Percentiles rank a stretch among this genome's conserved stretches.
Conservation (phyloP, 164 flowering plant species). For the Saururus chinensis region DNA sequence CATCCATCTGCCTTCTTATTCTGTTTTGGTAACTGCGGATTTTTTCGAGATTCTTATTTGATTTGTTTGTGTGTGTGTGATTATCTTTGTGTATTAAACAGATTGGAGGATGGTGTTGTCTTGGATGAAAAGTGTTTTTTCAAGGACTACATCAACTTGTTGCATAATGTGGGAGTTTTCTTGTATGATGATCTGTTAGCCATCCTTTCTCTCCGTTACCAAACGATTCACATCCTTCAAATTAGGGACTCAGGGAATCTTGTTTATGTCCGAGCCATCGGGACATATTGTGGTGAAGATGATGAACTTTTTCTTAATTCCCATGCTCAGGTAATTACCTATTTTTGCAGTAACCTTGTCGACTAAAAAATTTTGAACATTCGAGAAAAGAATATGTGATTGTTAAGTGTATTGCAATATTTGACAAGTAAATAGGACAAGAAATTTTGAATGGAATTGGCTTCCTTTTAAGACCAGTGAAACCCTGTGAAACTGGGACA, state of each 20-base stretch:
- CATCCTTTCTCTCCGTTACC: conserved; percentile 85
- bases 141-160: conserved; percentile 79
- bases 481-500: too few species aligned
- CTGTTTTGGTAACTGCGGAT: too few species aligned
- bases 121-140: conserved; percentile 78
- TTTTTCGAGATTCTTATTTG: not conserved
- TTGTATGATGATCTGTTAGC: conserved; percentile 93
- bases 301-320: conserved; percentile 91
- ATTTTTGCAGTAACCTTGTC: not conserved
- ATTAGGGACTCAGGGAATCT: conserved; percentile 82
- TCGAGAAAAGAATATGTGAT: not conserved
- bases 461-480: too few species aligned
- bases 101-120: conserved; percentile 77
- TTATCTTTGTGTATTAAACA: conserved; percentile 12
- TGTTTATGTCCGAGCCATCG: conserved; percentile 78
- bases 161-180: conserved; percentile 79
- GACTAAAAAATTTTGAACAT: not conserved
- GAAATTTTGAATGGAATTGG: too few species aligned
- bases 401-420: too few species aligned
- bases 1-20: too few species aligned
- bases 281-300: conserved; percentile 85
- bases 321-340: conserved; percentile 70
- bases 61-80: not conserved
- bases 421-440: too few species aligned
- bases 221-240: conserved; percentile 83